Base-by-base conservation (phyloP, 78 protist species). In the Speleostelium caveatum region DNA sequence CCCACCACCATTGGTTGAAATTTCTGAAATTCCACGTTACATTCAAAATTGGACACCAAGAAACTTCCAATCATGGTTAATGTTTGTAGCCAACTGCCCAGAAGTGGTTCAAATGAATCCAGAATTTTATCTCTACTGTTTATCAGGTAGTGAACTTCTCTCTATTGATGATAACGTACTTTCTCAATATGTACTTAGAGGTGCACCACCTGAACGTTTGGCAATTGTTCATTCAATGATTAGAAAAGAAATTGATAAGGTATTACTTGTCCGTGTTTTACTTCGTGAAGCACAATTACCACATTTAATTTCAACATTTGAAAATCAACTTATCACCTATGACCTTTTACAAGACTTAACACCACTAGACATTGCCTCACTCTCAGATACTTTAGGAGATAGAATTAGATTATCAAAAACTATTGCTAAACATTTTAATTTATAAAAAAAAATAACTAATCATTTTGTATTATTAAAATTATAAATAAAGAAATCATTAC, bases 311-410 rank as follows among this genome's bases (percentile, higher is more conserved):
- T 3, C 19, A 42, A 24, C 10, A 2, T 68, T 68, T 41, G 75
- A 68, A 42, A 58, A 38, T 1, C 28, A 68, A 1, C 24, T 24
- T 8, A 68, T 68, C 17, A 68, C 75, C 55, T 28, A n/a, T 16
- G 87, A 78, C 26, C 6, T 78, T 0, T 19, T 78, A 8, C 14
- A 26, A 21, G 24, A 36, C 26, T 17, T 78, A n/a, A 26, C 87
- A 0, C 6, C 12, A 51, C 0, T 26, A 1, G 87, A 78, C 53
- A 38, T 78, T 12, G 1, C 8, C 8, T 1, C 3, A n/a, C 21
- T 78, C 0, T 7, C 33, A 0, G n/a, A 33, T 5, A 49, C 49
- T 14, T 53, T 78, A 33, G 87, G 87, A 66, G 87, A 78, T 53
- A 33, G 60, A 63, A 78, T 45, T 28, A 66, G 87, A 66, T 51